Base-by-base conservation (phyloP, 371 early-diverging fungal species). In the Mortierella sp. region DNA sequence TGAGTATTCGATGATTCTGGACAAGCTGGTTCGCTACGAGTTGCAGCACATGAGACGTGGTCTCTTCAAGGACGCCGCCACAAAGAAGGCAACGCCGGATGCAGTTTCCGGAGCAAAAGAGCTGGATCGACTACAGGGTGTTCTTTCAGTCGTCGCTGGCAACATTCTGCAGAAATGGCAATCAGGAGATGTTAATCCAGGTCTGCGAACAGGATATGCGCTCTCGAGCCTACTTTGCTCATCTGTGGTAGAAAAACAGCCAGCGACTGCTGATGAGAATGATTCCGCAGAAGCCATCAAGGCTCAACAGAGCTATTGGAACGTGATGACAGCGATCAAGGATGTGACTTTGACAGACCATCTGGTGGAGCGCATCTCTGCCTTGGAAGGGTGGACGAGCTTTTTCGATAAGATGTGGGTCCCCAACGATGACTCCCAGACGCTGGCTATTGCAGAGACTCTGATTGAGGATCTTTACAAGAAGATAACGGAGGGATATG, bases 21-120 rank as follows among this genome's bases (percentile, higher is more conserved):
- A 79, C 11, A 82, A 83, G n/a, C 61, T 88, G 15, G 75, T 86
- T 28, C 81, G 84, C 23, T 76, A 84, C 44, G 88, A 88, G 37
- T 56, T 88, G 12, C 79, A 80, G 17, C 82, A 85, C 59, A 84
- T 88, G 88, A 82, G 86, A 6, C 85, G 88, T 8, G 81, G 84
- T 1, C 68, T 88, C 26, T 88, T 86, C 55, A 82, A 84, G 53
- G 86, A 82, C 30, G 86, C 83, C 27, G 65, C 49, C 0, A 48
- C 50, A 28, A 56, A 65, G 28, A 59, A 53, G 32, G 17, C 53
- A 2, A 26, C 61, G 4, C 30, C 65, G 9, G 67, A 73, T 34
- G 50, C 50, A 11, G 12, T 17, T 6, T 30, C 54, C 14, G 75
- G 75, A 7, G 41, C 51, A 4, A 58, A 49, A 31, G 75, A 73